These are phyloP conservation scores for Neurospora sp. DNA, from an alignment of 495 filamentous ascomycete genomes.

Conservation along the genomic window DNA sequence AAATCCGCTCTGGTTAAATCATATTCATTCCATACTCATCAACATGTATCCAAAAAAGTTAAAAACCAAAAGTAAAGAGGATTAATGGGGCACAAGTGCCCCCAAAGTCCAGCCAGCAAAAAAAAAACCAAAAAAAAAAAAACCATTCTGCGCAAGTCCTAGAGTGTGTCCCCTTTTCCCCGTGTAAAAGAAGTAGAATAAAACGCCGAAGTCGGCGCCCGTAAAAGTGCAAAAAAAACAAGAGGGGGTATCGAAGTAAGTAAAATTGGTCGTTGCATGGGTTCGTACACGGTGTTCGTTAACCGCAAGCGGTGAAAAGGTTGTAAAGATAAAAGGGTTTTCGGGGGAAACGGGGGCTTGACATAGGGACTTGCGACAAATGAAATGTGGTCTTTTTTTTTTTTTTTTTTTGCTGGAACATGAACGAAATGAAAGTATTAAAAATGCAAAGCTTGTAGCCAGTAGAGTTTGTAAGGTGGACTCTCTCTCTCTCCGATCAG, in stretches of 20 bases:
- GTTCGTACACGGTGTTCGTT: background rate
- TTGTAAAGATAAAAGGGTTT: background rate
- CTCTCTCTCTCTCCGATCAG: too few relatives aligned
- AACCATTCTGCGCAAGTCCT: background rate
- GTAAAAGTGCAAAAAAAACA: background rate
- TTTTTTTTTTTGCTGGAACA: background rate
- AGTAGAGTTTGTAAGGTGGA: background rate
- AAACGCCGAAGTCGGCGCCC: too few relatives aligned
- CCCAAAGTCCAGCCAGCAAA: background rate
- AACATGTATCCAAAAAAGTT: background rate
- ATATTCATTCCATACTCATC: background rate
- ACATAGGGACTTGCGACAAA: background rate
- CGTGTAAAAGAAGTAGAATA: background rate
- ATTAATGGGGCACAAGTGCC: background rate
- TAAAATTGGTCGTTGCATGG: background rate
- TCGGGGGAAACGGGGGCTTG: background rate
- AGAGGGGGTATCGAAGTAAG: background rate
- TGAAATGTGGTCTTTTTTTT: background rate
- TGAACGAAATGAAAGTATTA: background rate
- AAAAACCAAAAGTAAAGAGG: background rate
- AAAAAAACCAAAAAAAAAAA: background rate
- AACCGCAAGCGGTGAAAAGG: background rate
- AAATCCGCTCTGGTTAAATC: background rate
- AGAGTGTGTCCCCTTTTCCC: background rate
- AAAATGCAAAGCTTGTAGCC: background rate